Base-by-base conservation (phyloP, 2,329 filamentous ascomycete genomes). In the Fusarium mexicanum region DNA sequence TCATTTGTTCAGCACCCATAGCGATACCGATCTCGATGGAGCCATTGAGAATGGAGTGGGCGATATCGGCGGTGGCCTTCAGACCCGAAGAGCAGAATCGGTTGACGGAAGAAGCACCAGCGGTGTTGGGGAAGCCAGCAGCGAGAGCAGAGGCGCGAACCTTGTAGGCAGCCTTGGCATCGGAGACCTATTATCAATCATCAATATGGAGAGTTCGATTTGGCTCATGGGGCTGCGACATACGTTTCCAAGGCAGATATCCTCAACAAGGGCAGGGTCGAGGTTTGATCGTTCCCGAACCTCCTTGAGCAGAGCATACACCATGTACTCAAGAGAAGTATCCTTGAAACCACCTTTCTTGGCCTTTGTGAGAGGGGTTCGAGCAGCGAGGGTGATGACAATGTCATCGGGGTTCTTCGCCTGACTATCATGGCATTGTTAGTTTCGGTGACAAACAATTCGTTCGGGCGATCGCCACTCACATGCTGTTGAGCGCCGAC, bases 81-180 rank as follows among this genome's bases (percentile, higher is more conserved):
- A 99, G 91, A 41, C 96, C 96, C 0, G 95, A 98, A 43, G 94
- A 97, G 89, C 96, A 99, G 91, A 99, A 98, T 71, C 96, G 93
- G 88, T 98, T 98, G 67, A 97, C 88, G 48, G 93, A 92, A 48
- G 90, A 95, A 73, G 93, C 94, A 74, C 91, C 90, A 55, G 94
- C 89, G 12, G 96, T 98, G 86, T 96, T 95, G 76, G 96, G 95
- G 87, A 96, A 97, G 77, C 96, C 96, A 66, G 96, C 96, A 54
- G 94, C 94, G 72, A 98, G 92, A 72, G 93, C 89, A 51, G 96
- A 94, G 60, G 95, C 94, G 78, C 96, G 96, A 80, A 93, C 87
- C 83, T 97, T 96, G 89, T 98, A 98, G 65, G 96, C 91, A 64
- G 95, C 94, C 84, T 96, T 96, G 76, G 87, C 87, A 78, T 98